Evolutionary conservation across 306 rosid species (phyloP), one percentile per base, ranked within the genome.

Genomic region (Quercus berberidifolia): DNA sequence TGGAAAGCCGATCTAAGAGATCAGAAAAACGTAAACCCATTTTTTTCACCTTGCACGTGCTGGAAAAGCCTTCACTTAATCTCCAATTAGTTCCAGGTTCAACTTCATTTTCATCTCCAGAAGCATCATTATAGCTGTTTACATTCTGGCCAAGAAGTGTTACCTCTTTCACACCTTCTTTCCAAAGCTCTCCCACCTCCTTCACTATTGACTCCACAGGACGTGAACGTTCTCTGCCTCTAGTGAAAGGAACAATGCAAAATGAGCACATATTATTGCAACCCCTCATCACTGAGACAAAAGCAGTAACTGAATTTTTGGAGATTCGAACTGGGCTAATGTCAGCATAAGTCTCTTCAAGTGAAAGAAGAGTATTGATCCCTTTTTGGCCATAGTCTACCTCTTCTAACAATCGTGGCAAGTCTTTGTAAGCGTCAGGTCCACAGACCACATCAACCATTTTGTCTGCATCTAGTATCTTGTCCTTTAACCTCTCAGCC

Each of bases 371-470:
- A 72, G 99, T 95, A 79, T 95, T 95, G 77, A 95, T 93, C 77
- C 99, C 99, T 83, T 90, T 91, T 83, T 91, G 99, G 17, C 99
- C 99, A 74, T 83, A 87, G 70, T 93, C 99, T 55, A 93, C 98
- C 85, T 93, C 99, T 60, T 96, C 93, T 59, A 93, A 82, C 51
- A 96, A 84, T 12, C 96, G 76, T 0, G 98, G 99, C 77, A 95
- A 85, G 77, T 95, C 99, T 79, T 97, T 89, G 80, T 95, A 95
- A 6, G 99, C 99, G 86, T 95, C 99, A 54, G 98, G 98, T 15
- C 99, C 98, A 11, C 99, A 95, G 35, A 95, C 96, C 76, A 95
- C 98, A 79, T 95, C 99, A 38, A 95, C 98, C 98, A 95, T 95
- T 83, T 95, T 95, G 76, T 95, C 99, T 3, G 98, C 59, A 84